Evolutionary conservation across 768 basidiomycete genomes (phyloP).

Genomic region (Tubosaeta sp.): DNA sequence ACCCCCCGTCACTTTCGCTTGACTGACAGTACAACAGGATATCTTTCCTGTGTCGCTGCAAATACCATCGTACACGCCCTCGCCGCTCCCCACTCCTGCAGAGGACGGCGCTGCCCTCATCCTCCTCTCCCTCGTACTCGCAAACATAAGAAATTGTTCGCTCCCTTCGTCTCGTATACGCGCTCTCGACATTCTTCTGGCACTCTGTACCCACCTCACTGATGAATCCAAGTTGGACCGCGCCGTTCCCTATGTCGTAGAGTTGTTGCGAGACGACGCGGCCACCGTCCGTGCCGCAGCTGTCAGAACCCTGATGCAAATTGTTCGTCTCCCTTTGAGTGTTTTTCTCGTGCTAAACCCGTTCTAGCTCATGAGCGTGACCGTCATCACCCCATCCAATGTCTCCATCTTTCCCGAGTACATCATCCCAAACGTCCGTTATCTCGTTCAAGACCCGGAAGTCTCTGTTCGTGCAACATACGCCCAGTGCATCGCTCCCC

Average conservation of each 20-base stretch:
- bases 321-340: slow-evolving; percentile 40
- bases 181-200: slow-evolving; percentile 82
- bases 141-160: slow-evolving; percentile 84
- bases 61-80: slow-evolving; percentile 47
- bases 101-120: slow-evolving; percentile 90
- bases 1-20: neutral
- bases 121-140: slow-evolving; percentile 79
- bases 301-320: slow-evolving; percentile 74
- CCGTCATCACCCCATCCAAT: slow-evolving; percentile 61
- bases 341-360: slow-evolving; percentile 20
- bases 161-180: slow-evolving; percentile 83
- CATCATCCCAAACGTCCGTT: slow-evolving; percentile 84
- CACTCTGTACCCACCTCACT: slow-evolving; percentile 73
- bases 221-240: slow-evolving; percentile 96
- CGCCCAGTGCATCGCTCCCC: slow-evolving; percentile 78
- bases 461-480: slow-evolving; percentile 76
- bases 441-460: slow-evolving; percentile 80
- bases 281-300: slow-evolving; percentile 79
- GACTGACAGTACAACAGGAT: slow-evolving; percentile 42
- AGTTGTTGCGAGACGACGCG: slow-evolving; percentile 81
- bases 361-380: slow-evolving; percentile 56
- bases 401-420: slow-evolving; percentile 89
- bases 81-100: slow-evolving; percentile 48
- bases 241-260: slow-evolving; percentile 87
- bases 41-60: slow-evolving; percentile 73